Percentiles rank a stretch among this genome's conserved stretches.
Conservation (phyloP, 805 yeast genomes). For the Candida ficus region DNA sequence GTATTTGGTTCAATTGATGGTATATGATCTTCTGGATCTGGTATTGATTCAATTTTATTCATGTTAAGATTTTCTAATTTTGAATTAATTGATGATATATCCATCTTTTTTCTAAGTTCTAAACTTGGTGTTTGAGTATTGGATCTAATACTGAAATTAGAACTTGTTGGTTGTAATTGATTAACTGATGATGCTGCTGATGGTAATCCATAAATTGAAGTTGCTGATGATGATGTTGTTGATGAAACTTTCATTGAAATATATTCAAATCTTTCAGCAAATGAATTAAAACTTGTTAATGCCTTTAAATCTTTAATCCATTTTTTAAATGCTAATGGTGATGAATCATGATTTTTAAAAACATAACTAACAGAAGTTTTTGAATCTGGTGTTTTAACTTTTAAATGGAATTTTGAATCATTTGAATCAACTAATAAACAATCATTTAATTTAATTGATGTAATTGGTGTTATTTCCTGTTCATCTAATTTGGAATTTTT, state of each 20-base stretch:
- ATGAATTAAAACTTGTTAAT: constrained; percentile 38
- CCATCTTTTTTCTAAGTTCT: constrained; percentile 21
- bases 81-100: constrained; percentile 14
- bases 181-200: constrained; percentile 6
- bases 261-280: constrained; percentile 17
- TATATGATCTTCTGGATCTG: neutral
- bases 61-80: constrained; percentile 19
- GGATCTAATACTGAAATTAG: constrained; percentile 10
- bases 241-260: neutral
- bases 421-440: constrained; percentile 81
- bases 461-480: constrained; percentile 64
- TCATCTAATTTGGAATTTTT: constrained; percentile 72
- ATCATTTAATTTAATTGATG: constrained; percentile 72
- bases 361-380: constrained; percentile 74
- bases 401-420: constrained; percentile 52
- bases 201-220: neutral
- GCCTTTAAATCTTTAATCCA: constrained; percentile 67
- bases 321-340: constrained; percentile 68
- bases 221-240: constrained; percentile 3
- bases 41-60: neutral
- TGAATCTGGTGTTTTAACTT: constrained; percentile 25
- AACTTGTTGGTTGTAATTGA: neutral
- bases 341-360: constrained; percentile 60
- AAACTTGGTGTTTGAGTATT: constrained; percentile 25
- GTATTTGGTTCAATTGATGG: neutral